Evolutionary conservation across 495 filamentous ascomycete genomes (phyloP).

Genomic region (Cenococcum geophilum): DNA sequence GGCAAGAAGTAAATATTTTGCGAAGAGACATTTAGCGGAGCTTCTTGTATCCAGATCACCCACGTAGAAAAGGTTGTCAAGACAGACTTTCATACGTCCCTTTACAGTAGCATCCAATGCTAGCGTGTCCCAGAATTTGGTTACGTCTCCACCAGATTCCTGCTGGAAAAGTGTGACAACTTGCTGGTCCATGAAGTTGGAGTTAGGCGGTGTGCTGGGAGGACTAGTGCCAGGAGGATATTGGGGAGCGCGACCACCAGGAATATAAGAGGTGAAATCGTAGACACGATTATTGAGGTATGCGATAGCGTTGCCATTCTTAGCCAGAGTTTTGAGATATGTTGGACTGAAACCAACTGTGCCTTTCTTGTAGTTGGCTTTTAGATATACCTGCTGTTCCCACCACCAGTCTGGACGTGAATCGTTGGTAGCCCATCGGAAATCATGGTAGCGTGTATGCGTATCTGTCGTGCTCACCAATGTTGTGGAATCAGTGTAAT

Average conservation of each 20-base stretch:
- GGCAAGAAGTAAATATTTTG: conserved; percentile 86
- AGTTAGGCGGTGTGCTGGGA: conserved; percentile 49
- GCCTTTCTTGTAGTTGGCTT: conserved; percentile 75
- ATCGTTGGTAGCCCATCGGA: conserved; percentile 76
- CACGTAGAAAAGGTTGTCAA: conserved; percentile 94
- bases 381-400: conserved; percentile 73
- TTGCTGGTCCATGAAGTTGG: conserved; percentile 73
- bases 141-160: conserved; percentile 71
- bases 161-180: conserved; percentile 73
- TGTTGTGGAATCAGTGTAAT: conserved; percentile 59
- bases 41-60: conserved; percentile 89
- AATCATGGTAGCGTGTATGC: conserved; percentile 85
- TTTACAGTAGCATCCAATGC: conserved; percentile 49
- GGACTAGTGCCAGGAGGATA: conserved; percentile 46
- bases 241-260: conserved; percentile 63
- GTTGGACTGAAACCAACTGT: conserved; percentile 76
- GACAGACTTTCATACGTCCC: conserved; percentile 68
- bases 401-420: conserved; percentile 83
- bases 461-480: conserved; percentile 60
- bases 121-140: conserved; percentile 72
- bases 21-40: conserved; percentile 77
- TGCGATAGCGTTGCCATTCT: conserved; percentile 60
- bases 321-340: conserved; percentile 66
- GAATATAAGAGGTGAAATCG: conserved; percentile 80
- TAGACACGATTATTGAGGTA: conserved; percentile 80